Percentiles rank a stretch among this genome's conserved stretches.
Evolutionary conservation across 2,329 filamentous ascomycete species (phyloP).

Genomic region (Aspergillus sergii): DNA sequence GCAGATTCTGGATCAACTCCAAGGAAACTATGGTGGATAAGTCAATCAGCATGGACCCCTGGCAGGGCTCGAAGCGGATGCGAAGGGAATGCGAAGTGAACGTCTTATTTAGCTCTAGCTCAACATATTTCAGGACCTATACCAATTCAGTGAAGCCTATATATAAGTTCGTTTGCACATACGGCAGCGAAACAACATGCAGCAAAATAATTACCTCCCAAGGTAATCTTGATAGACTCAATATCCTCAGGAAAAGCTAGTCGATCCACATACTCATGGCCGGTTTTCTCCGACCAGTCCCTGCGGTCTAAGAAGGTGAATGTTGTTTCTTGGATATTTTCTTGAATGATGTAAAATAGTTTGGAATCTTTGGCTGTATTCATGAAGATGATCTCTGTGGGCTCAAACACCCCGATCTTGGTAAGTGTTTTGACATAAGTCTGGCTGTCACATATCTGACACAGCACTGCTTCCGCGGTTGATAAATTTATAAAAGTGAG

Average conservation of each 20-base stretch:
- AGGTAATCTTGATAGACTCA: slow-evolving; percentile 76
- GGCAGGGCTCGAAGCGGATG: slow-evolving; percentile 82
- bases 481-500: slow-evolving; percentile 85
- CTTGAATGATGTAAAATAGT: slow-evolving; percentile 72
- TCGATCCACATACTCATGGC: slow-evolving; percentile 75
- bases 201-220: slow-evolving; percentile 83
- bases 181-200: slow-evolving; percentile 85
- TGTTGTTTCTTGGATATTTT: slow-evolving; percentile 66
- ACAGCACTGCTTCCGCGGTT: slow-evolving; percentile 80
- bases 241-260: slow-evolving; percentile 81
- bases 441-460: slow-evolving; percentile 90
- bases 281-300: slow-evolving; percentile 79
- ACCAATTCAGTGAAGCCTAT: slow-evolving; percentile 15
- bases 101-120: slow-evolving; percentile 66
- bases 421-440: slow-evolving; percentile 87
- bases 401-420: slow-evolving; percentile 79
- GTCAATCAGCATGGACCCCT: slow-evolving; percentile 95
- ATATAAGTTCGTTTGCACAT: slow-evolving; percentile 33
- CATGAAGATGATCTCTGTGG: slow-evolving; percentile 78
- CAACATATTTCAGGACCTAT: slow-evolving; percentile 79
- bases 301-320: slow-evolving; percentile 71
- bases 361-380: slow-evolving; percentile 74
- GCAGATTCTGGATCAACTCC: slow-evolving; percentile 86
- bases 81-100: slow-evolving; percentile 81
- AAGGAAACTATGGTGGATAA: slow-evolving; percentile 82